These are phyloP conservation scores for Apiospora malaysiana DNA, from an alignment of 2,329 filamentous ascomycete species.

Conservation along the genomic window DNA sequence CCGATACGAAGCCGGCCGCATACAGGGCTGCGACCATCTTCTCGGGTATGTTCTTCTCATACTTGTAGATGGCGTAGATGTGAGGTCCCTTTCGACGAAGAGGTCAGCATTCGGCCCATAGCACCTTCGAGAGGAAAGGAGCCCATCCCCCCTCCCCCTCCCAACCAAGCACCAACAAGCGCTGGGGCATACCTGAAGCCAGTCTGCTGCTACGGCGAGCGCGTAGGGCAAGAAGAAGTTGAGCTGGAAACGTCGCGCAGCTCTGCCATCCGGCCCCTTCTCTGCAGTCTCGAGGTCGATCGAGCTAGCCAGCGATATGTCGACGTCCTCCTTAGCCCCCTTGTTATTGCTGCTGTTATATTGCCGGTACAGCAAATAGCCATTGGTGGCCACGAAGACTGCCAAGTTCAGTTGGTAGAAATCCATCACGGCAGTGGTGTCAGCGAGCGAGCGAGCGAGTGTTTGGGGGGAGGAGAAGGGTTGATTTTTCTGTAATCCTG, in stretches of 20 bases:
- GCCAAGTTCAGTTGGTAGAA: slow-evolving; percentile 35
- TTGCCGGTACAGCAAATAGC: slow-evolving; percentile 33
- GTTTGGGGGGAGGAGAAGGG: too few relatives aligned
- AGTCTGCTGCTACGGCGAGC: slow-evolving; percentile 9
- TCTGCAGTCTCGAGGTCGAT: not conserved
- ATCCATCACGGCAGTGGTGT: slow-evolving; percentile 24
- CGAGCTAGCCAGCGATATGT: not conserved
- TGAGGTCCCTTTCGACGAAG: slow-evolving; percentile 47
- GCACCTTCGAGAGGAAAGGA: not conserved
- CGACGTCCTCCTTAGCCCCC: not conserved
- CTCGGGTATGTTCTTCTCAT: slow-evolving; percentile 46
- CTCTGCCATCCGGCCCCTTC: not conserved
- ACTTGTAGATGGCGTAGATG: slow-evolving; percentile 58
- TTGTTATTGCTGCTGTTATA: slow-evolving; percentile 27
- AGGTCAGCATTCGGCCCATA: not conserved
- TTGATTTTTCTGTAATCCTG: not conserved
- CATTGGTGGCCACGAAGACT: slow-evolving; percentile 32
- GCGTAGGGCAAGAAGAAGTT: slow-evolving; percentile 8
- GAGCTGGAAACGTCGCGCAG: slow-evolving; percentile 11
- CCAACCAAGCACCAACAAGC: too few relatives aligned
- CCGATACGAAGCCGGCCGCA: slow-evolving; percentile 54
- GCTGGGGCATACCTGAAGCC: not conserved
- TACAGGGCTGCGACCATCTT: slow-evolving; percentile 44
- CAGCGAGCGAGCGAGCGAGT: not conserved
- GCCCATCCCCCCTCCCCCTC: too few relatives aligned